Conservation (phyloP, 768 basidiomycete genomes). For the Amanita exitialis region DNA sequence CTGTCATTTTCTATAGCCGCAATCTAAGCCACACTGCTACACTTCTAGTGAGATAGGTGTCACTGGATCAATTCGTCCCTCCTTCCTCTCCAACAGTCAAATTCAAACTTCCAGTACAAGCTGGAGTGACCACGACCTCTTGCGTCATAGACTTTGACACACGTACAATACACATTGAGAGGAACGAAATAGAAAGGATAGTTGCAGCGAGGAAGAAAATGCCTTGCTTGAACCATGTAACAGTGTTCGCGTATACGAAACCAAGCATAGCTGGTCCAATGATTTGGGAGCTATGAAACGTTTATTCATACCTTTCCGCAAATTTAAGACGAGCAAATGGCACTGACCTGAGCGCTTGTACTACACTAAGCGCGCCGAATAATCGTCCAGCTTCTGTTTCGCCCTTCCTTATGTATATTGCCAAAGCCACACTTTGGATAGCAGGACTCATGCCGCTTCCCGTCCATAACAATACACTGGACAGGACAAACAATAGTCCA, state of each 20-base stretch:
- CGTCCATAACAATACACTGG: slow-evolving; percentile 45
- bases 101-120: no score
- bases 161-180: not conserved
- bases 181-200: not conserved
- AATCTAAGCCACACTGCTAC: no score
- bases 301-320: not conserved
- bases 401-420: slow-evolving; percentile 45
- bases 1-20: no score
- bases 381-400: slow-evolving; percentile 61
- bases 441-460: slow-evolving; percentile 59
- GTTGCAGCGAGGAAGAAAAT: slow-evolving; percentile 36
- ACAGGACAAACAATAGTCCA: slow-evolving; percentile 39
- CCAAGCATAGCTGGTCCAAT: slow-evolving; percentile 69
- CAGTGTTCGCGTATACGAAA: slow-evolving; percentile 59
- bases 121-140: no score
- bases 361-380: slow-evolving; percentile 75
- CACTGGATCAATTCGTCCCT: not conserved
- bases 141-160: not conserved
- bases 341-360: slow-evolving; percentile 55
- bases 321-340: not conserved
- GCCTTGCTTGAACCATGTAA: slow-evolving; percentile 54
- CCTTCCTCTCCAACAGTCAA: no score
- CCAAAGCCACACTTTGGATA: slow-evolving; percentile 60
- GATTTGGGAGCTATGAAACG: slow-evolving; percentile 42
- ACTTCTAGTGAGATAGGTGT: no score